These are phyloP conservation scores for Sanguinoderma infundibulare DNA, from an alignment of 1,284 basidiomycete genomes.

Conservation along the genomic window DNA sequence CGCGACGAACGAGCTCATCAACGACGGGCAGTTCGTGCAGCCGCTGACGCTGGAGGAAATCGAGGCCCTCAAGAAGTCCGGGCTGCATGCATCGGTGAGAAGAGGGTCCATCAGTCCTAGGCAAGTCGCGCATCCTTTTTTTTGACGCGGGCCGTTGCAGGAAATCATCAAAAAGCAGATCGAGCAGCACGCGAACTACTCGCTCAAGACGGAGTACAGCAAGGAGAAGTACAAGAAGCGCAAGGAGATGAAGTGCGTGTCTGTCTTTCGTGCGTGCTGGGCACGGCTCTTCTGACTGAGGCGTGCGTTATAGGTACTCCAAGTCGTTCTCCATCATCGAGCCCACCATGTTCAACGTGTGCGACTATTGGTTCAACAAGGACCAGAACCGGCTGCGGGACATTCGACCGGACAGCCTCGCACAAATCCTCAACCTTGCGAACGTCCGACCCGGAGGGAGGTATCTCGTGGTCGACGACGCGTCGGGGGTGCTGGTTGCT, in stretches of 20 bases:
- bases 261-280: neutral
- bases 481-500: slow-evolving; percentile 88
- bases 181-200: slow-evolving; percentile 87
- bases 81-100: slow-evolving; percentile 72
- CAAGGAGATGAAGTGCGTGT: slow-evolving; percentile 89
- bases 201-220: slow-evolving; percentile 93
- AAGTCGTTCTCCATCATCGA: slow-evolving; percentile 90
- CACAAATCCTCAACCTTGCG: slow-evolving; percentile 85
- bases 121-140: slow-evolving; percentile 4
- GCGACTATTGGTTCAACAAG: slow-evolving; percentile 88
- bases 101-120: neutral
- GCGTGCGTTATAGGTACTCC: slow-evolving; percentile 65
- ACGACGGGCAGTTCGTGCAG: slow-evolving; percentile 79
- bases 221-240: slow-evolving; percentile 96
- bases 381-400: slow-evolving; percentile 83
- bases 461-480: slow-evolving; percentile 92
- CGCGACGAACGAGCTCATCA: slow-evolving; percentile 89
- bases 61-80: slow-evolving; percentile 76
- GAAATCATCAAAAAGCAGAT: slow-evolving; percentile 95
- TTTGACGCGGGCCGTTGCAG: slow-evolving; percentile 42
- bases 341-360: slow-evolving; percentile 88
- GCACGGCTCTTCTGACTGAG: slow-evolving; percentile 5
- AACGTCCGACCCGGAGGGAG: slow-evolving; percentile 87
- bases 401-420: slow-evolving; percentile 87
- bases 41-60: slow-evolving; percentile 84